Evolutionary conservation across 140 eudicot genomes (phyloP), one percentile per base, ranked within the genome.

Genomic region (Bidens hawaiensis): DNA sequence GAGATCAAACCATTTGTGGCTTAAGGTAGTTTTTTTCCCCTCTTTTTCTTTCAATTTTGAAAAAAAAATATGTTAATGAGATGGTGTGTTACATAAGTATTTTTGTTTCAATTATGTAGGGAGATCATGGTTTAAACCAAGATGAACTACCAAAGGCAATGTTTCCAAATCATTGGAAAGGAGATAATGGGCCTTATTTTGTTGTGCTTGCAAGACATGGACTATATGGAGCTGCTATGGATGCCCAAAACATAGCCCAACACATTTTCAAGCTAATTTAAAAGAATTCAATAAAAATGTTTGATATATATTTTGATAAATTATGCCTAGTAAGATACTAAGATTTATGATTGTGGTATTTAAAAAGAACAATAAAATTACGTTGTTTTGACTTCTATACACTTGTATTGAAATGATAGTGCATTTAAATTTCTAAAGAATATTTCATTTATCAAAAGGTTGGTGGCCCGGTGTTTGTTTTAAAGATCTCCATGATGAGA

Each of bases 141-240:
- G 88, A 91, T 42, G 98, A 96, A 45, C 40, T 79, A 17, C 78
- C 98, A 27, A 87, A 82, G 51, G 83, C 71, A 6, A 47, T n/a
- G 21, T 84, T 38, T 52, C 98, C 98, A 31, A 69, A 87, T 64
- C 88, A 87, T n/a, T 91, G 96, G 96, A 91, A 84, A 75, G 98
- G 96, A 7, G 71, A 65, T 58, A 84, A 87, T 66, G 96, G 96
- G 27, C 77, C 87, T 22, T 91, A 80, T 42, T 91, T 95, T 73
- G 85, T 40, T 26, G 98, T 96, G 60, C 82, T 91, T 55, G 72
- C 91, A 50, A 77, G 91, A 13, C 80, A 83, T 25, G 98, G 98
- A 9, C 31, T 91, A 4, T 52, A 65, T 76, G 90, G 89, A 65
- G 77, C 84, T 62, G 82, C 83, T 0, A 51, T 76, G 76, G 98